These are phyloP conservation scores for Aurinia saxatilis DNA, from an alignment of 345 rosid genomes.

Conservation along the genomic window DNA sequence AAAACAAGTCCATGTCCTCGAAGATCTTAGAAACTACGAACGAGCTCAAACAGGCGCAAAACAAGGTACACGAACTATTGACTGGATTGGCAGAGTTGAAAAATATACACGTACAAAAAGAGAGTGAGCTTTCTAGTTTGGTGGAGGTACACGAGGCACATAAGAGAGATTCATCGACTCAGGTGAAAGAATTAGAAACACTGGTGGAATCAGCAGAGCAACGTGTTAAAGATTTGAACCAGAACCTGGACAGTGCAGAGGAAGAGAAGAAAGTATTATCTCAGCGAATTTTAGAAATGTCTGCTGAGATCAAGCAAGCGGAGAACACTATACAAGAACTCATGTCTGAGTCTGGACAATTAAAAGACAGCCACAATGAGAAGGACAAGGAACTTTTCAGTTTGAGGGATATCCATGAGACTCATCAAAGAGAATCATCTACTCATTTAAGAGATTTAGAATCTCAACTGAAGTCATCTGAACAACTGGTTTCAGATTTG, in stretches of 20 bases:
- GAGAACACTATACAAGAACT: constrained; percentile 36
- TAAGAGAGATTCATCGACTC: constrained; percentile 41
- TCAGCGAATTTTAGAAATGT: constrained; percentile 40
- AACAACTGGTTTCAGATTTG: constrained; percentile 39
- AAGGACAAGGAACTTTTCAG: constrained; percentile 51
- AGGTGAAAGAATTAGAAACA: constrained; percentile 21
- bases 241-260: constrained; percentile 32
- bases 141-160: constrained; percentile 48
- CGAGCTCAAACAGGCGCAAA: constrained; percentile 45
- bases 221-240: constrained; percentile 38
- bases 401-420: constrained; percentile 46
- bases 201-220: constrained; percentile 47
- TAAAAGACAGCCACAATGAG: constrained; percentile 55
- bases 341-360: constrained; percentile 34
- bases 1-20: constrained; percentile 43
- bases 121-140: constrained; percentile 45
- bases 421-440: constrained; percentile 44
- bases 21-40: constrained; percentile 41
- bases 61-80: constrained; percentile 28
- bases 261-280: constrained; percentile 55
- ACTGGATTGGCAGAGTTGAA: constrained; percentile 38
- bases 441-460: constrained; percentile 22
- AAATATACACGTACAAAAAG: constrained; percentile 44
- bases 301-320: constrained; percentile 46
- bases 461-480: constrained; percentile 43